Conservation (phyloP, 192 early-diverging fungal genomes). For the Blastocladiella britannica region DNA sequence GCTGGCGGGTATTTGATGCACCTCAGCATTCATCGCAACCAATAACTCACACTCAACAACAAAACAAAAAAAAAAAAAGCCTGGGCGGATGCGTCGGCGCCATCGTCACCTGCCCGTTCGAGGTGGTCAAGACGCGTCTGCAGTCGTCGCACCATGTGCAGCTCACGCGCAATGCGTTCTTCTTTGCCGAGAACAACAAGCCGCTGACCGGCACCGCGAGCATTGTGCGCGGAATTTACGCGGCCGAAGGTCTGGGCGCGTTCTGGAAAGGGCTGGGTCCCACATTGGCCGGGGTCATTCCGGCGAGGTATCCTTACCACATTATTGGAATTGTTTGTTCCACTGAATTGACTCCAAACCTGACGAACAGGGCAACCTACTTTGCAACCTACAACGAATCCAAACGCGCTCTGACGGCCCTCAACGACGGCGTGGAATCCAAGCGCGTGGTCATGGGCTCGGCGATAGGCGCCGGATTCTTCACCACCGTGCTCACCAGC, state of each 20-base stretch:
- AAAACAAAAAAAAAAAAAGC: slow-evolving; percentile 9
- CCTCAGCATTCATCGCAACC: neutral
- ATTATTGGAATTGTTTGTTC: neutral
- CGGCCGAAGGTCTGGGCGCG: slow-evolving; percentile 56
- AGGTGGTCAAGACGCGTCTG: slow-evolving; percentile 82
- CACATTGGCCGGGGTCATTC: slow-evolving; percentile 78
- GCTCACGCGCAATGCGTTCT: neutral
- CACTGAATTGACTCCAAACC: neutral
- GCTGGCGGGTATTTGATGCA: slow-evolving; percentile 36
- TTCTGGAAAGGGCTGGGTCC: slow-evolving; percentile 91
- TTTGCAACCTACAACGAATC: slow-evolving; percentile 83
- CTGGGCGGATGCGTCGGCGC: slow-evolving; percentile 65
- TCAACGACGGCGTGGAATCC: slow-evolving; percentile 58
- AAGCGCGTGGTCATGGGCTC: slow-evolving; percentile 60
- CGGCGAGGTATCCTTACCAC: slow-evolving; percentile 33
- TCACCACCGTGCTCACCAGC: slow-evolving; percentile 62
- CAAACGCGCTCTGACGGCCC: slow-evolving; percentile 51
- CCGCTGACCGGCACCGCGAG: slow-evolving; percentile 12
- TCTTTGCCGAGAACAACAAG: slow-evolving; percentile 1
- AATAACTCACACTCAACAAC: neutral
- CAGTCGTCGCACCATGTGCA: slow-evolving; percentile 18
- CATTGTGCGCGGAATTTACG: slow-evolving; percentile 24
- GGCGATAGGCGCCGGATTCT: slow-evolving; percentile 40
- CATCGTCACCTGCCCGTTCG: slow-evolving; percentile 68
- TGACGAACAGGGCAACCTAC: slow-evolving; percentile 51